Percentiles rank a stretch among this genome's conserved stretches.
Conservation (phyloP, 768 basidiomycete species). For the Lyophyllum shimeji region DNA sequence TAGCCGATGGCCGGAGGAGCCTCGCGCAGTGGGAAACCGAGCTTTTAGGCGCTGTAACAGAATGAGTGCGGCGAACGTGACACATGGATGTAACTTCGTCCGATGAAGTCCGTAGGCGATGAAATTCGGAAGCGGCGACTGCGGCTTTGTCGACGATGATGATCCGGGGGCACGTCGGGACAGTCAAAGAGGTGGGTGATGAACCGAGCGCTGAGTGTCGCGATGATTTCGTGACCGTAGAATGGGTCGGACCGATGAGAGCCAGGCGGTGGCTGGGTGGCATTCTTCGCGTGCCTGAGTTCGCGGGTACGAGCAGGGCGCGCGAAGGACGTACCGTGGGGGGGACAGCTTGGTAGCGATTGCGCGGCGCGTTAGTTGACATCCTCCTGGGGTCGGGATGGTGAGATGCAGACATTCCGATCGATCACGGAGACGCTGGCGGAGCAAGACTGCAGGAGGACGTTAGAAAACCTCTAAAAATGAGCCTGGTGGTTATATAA, state of each 20-base stretch:
- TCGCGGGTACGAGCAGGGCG: conserved; percentile 3
- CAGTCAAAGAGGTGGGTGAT: conserved; percentile 86
- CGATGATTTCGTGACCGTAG: conserved; percentile 76
- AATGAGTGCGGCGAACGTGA: conserved; percentile 66
- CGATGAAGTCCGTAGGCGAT: conserved; percentile 88
- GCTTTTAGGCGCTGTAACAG: conserved; percentile 84
- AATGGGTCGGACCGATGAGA: conserved; percentile 48
- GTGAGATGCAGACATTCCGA: conserved; percentile 17
- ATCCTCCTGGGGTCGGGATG: conserved; percentile 19
- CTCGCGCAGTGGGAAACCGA: conserved; percentile 88
- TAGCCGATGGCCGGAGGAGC: conserved; percentile 85
- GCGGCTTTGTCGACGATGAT: conserved; percentile 44
- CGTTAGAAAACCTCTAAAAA: conserved; percentile 13
- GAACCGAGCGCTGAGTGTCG: conserved; percentile 72
- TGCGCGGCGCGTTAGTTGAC: conserved; percentile 22
- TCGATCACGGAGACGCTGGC: conserved; percentile 9
- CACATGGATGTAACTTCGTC: conserved; percentile 68
- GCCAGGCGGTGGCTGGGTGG: conserved; percentile 21
- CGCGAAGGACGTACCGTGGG: conserved; percentile 11
- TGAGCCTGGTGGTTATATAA: conserved; percentile 18
- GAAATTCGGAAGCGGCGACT: conserved; percentile 70
- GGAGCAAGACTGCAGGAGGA: conserved; percentile 7
- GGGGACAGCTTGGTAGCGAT: conserved; percentile 18
- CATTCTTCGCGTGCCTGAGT: conserved; percentile 8
- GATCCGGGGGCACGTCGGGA: conserved; percentile 69